Base-by-base conservation (phyloP, 257 asterid genomes). In the Ballota nigra region DNA sequence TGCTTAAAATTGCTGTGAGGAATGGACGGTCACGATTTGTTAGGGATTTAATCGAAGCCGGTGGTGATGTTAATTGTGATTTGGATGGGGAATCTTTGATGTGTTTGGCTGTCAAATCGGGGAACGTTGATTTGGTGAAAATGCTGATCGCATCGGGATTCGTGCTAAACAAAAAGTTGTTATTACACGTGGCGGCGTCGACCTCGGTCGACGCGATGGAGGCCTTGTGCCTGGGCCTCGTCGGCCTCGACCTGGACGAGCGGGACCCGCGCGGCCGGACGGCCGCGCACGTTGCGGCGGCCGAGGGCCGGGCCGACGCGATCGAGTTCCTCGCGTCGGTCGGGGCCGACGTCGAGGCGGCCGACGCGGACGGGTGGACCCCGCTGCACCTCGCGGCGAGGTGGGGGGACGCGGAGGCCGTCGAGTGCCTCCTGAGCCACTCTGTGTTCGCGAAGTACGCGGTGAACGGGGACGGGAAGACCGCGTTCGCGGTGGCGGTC, bases 311-410 rank as follows among this genome's bases (percentile, higher is more conserved):
- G 1, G 64, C 80, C 0, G 86, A 82, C 68, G 77, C 86, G 22
- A 70, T 84, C 40, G 81, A 40, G 55, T 92, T 85, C 66, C 89
- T 92, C 1, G 65, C 83, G 1, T 82, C 91, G 0, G 63, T 75
- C 3, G 94, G 96, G 0, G 69, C 82, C 9, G 84, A 85, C 36
- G 70, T 72, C 1, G 88, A 89, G 8, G 9, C 53, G 0, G 22
- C 71, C 0, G 96, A 92, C 22, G 0, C 7, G 1, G 63, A 80
- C 0, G 86, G 88, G 12, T 84, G 85, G 79, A 74, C 91, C 4
- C 87, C 98, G 0, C 88, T 92, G 40, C 96, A 92, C 57, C 80
- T 70, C 13, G 92, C 96, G 0, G 82, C 92, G 1, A 13, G 9
- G 0, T 74, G 69, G 33, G 96, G 96, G 12, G 83, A 78, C 26